These are phyloP conservation scores for Alternaria longipes DNA, from an alignment of 2,329 filamentous ascomycete species.

Conservation along the genomic window DNA sequence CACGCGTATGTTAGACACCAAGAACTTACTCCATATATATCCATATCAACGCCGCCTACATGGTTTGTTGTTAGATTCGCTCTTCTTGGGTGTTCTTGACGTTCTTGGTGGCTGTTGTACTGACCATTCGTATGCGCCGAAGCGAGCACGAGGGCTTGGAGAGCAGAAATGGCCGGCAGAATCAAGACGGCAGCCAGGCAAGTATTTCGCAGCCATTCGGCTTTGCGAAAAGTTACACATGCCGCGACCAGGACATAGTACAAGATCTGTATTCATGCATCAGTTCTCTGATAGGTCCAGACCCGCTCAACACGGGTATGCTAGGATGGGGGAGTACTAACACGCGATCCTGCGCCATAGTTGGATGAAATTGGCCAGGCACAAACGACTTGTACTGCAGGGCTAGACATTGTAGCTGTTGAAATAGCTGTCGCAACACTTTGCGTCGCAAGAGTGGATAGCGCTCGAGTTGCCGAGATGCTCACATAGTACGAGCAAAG, in stretches of 20 bases:
- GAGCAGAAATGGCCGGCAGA: constrained; percentile 71
- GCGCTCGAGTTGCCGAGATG: constrained; percentile 43
- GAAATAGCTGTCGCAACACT: constrained; percentile 19
- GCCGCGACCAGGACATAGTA: constrained; percentile 68
- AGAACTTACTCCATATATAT: constrained; percentile 63
- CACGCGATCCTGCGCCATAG: constrained; percentile 64
- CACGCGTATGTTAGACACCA: not conserved
- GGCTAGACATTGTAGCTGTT: constrained; percentile 20
- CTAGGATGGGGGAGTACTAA: constrained; percentile 48
- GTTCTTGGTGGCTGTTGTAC: constrained; percentile 33
- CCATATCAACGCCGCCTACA: constrained; percentile 71
- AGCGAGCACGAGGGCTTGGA: constrained; percentile 70
- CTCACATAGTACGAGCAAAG: constrained; percentile 45
- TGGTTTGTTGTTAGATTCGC: constrained; percentile 17
- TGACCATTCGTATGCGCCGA: constrained; percentile 67
- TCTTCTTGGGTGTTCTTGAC: constrained; percentile 6
- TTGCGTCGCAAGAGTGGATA: constrained; percentile 28
- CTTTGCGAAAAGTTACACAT: constrained; percentile 69
- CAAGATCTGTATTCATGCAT: constrained; percentile 53
- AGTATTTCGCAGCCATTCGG: constrained; percentile 69
- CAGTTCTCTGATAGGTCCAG: constrained; percentile 18
- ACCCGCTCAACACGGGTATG: not conserved
- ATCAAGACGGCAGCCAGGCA: constrained; percentile 67
- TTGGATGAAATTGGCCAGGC: constrained; percentile 67
- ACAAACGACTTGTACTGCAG: constrained; percentile 60